Conservation (phyloP, 129 eudicot genomes). For the Tanacetum coccineum region DNA sequence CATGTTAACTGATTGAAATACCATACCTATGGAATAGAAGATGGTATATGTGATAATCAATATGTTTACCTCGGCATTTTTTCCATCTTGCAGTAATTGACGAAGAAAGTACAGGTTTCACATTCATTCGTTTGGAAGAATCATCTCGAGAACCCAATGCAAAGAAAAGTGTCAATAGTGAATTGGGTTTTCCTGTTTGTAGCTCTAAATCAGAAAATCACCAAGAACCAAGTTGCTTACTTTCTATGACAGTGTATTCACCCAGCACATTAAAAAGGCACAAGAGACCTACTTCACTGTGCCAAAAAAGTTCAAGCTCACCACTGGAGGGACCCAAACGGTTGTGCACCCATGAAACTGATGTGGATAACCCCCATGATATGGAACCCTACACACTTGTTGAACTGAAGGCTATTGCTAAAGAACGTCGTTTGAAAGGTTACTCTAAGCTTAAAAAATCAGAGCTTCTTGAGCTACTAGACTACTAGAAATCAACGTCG, state of each 20-base stretch:
- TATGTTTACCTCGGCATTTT: no score
- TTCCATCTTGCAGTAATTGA: no score
- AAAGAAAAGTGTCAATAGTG: slow-evolving; percentile 7
- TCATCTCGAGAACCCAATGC: slow-evolving; percentile 21
- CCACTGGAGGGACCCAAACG: no score
- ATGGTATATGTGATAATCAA: no score
- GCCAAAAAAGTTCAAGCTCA: no score
- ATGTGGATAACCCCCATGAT: no score
- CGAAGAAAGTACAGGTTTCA: slow-evolving; percentile 24
- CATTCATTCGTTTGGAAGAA: slow-evolving; percentile 16
- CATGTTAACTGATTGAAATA: no score
- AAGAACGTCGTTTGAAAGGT: slow-evolving; percentile 23
- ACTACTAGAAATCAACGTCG: slow-evolving; percentile 27
- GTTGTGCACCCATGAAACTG: no score
- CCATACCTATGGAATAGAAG: no score
- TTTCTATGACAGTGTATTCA: slow-evolving; percentile 21
- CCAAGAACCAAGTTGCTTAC: slow-evolving; percentile 4
- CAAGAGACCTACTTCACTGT: slow-evolving; percentile 17
- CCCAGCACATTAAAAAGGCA: slow-evolving; percentile 21
- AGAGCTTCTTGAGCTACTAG: slow-evolving; percentile 32
- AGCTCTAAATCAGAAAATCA: no score
- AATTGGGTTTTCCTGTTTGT: no score
- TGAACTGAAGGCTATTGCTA: slow-evolving; percentile 33
- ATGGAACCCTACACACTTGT: no score
- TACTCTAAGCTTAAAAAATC: slow-evolving; percentile 35